Percentiles rank a stretch among this genome's conserved stretches.
phyloP scores from a whole-genome alignment of 352 stramenopile genomes.

The Discostella stelligera region DNA sequence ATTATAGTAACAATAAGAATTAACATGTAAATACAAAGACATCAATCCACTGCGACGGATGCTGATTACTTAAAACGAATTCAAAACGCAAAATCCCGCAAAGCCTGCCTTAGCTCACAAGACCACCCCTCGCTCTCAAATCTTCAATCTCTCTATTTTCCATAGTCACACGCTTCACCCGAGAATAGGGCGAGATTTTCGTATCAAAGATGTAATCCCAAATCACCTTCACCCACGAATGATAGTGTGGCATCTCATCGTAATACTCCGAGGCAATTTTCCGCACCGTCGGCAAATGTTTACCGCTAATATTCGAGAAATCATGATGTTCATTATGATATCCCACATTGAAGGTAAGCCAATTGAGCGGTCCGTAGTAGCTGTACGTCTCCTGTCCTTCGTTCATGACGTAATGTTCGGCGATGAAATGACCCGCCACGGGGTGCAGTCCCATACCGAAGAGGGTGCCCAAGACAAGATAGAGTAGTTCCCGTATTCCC shows the following conservation, averaged over 20 bases:
- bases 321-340: constrained; percentile 99
- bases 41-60: background rate
- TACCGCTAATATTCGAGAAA: constrained; percentile 91
- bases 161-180: constrained; percentile 85
- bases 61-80: background rate
- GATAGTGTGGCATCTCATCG: constrained; percentile 90
- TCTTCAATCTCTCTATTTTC: constrained; percentile 52
- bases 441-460: constrained; percentile 92
- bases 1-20: no score
- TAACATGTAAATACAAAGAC: no score
- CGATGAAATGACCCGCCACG: constrained; percentile 95
- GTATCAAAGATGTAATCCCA: constrained; percentile 91
- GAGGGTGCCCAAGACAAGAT: constrained; percentile 90
- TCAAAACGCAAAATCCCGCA: background rate
- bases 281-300: constrained; percentile 88
- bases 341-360: constrained; percentile 95
- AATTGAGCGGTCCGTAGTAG: constrained; percentile 97
- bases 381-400: constrained; percentile 95
- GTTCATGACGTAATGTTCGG: constrained; percentile 95
- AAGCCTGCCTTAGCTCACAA: constrained; percentile 42
- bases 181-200: constrained; percentile 89
- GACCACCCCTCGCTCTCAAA: constrained; percentile 52
- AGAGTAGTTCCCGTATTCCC: constrained; percentile 86
- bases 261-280: constrained; percentile 93
- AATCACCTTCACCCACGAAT: constrained; percentile 91